Evolutionary conservation across 164 flowering plant species (phyloP).

Genomic region (Kalanchoe fedtschenkoi): DNA sequence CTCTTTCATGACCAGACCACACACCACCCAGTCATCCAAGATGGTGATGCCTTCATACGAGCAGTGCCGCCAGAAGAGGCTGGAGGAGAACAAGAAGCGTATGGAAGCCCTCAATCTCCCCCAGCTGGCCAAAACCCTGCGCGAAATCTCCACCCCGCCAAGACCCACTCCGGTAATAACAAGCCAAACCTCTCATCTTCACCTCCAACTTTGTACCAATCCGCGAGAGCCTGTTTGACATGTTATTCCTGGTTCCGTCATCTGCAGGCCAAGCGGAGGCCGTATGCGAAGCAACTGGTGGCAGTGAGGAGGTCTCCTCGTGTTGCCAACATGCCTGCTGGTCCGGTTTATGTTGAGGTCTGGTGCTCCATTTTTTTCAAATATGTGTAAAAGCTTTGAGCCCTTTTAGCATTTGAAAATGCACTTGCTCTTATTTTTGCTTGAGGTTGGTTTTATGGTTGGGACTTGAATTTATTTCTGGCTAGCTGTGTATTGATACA

Average conservation of each 20-base stretch:
- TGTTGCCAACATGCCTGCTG: slow-evolving; percentile 27
- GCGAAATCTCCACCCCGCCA: slow-evolving; percentile 16
- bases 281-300: slow-evolving; percentile 11
- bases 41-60: slow-evolving; percentile 22
- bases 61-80: slow-evolving; percentile 31
- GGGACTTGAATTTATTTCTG: background rate
- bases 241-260: background rate
- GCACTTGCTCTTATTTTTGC: background rate
- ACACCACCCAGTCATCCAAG: background rate
- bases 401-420: no score
- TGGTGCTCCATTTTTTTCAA: background rate
- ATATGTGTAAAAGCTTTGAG: background rate
- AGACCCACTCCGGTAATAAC: slow-evolving; percentile 23
- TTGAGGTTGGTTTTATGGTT: background rate
- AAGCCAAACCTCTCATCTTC: background rate
- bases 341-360: slow-evolving; percentile 37
- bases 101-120: slow-evolving; percentile 53
- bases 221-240: background rate
- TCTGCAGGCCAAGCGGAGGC: slow-evolving; percentile 16
- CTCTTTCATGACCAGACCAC: no score
- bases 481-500: background rate
- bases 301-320: slow-evolving; percentile 46
- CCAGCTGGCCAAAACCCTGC: slow-evolving; percentile 27
- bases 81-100: slow-evolving; percentile 55
- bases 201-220: background rate